Evolutionary conservation across 768 basidiomycete species (phyloP).

Genomic region (Trametes elegans): DNA sequence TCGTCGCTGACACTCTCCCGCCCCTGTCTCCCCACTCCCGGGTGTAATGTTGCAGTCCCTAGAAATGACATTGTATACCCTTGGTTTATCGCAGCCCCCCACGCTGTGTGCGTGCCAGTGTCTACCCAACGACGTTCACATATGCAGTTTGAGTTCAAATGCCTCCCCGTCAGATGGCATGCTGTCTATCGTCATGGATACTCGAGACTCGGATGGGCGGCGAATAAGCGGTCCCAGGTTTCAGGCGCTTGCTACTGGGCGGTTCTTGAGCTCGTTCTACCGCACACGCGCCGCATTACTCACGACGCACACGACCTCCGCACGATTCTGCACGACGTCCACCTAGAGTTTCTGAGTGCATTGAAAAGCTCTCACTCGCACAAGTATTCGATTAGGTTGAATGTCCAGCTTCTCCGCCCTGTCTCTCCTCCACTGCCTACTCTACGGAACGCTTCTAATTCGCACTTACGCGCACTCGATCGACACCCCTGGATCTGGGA

Average conservation of each 20-base stretch:
- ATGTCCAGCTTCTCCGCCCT: slow-evolving; percentile 9
- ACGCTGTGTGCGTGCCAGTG: no score
- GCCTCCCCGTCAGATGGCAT: not conserved
- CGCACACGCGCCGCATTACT: not conserved
- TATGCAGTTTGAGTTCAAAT: no score
- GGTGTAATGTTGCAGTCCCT: not conserved
- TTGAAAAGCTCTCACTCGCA: not conserved
- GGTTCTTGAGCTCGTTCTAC: not conserved
- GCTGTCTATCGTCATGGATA: not conserved
- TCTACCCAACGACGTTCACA: no score
- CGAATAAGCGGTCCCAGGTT: no score
- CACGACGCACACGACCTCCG: not conserved
- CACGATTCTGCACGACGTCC: not conserved
- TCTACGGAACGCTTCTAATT: slow-evolving; percentile 15
- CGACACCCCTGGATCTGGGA: not conserved
- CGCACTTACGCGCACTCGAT: slow-evolving; percentile 3
- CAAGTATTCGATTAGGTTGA: not conserved
- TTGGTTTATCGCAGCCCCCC: no score
- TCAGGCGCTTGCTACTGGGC: no score
- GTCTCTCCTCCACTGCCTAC: slow-evolving; percentile 9
- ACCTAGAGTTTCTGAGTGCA: not conserved
- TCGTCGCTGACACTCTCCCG: not conserved
- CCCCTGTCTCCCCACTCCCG: slow-evolving; percentile 1
- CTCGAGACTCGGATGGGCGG: not conserved
- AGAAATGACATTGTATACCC: slow-evolving; percentile 7